These are phyloP conservation scores for Blastobotrys attinorum DNA, from an alignment of 805 yeast genomes.

Conservation along the genomic window DNA sequence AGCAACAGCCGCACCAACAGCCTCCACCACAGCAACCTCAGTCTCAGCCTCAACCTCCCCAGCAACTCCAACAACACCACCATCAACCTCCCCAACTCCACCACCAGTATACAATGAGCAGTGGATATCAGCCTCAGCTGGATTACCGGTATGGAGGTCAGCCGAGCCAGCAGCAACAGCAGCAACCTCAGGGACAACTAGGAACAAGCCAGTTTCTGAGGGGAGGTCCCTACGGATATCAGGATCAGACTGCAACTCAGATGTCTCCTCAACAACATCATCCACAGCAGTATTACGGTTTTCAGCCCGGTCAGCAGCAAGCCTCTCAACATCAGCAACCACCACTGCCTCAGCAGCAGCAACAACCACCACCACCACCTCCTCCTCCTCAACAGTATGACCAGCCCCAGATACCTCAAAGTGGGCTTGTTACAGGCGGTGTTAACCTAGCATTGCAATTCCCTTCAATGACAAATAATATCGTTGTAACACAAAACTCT, in stretches of 20 bases:
- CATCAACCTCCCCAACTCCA: constrained; percentile 13
- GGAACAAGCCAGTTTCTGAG: neutral
- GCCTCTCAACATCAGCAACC: constrained; percentile 5
- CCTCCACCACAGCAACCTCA: constrained; percentile 7
- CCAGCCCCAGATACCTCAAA: no score
- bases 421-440: neutral
- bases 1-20: constrained; percentile 4
- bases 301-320: constrained; percentile 7
- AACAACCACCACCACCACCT: neutral
- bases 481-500: constrained; percentile 17
- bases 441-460: constrained; percentile 15
- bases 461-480: constrained; percentile 17
- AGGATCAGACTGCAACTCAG: neutral
- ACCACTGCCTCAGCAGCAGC: neutral
- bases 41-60: constrained; percentile 1
- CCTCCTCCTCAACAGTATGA: constrained; percentile 1
- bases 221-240: no score
- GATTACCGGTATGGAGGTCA: constrained; percentile 2
- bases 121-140: constrained; percentile 4
- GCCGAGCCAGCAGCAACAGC: constrained; percentile 8
- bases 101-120: constrained; percentile 4
- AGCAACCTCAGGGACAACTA: constrained; percentile 1
- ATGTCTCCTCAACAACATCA: constrained; percentile 1
- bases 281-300: constrained; percentile 8
- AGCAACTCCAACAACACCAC: constrained; percentile 9